Evolutionary conservation across 208 protist genomes (phyloP).

Genomic region (Trypanosoma brucei): DNA sequence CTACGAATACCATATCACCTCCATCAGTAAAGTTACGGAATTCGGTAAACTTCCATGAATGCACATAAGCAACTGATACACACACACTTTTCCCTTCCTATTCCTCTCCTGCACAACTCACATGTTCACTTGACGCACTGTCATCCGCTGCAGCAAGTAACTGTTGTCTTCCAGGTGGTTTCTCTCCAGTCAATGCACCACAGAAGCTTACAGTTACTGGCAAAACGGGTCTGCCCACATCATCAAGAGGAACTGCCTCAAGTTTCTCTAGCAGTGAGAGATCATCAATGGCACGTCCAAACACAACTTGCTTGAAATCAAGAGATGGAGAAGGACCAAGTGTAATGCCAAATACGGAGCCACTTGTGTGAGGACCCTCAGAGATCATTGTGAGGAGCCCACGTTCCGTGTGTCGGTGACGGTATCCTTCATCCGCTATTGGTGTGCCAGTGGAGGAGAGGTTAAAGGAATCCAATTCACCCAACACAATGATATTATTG

Average conservation of each 20-base stretch:
- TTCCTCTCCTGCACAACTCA: background rate
- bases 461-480: conserved; percentile 32
- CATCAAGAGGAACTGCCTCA: conserved; percentile 60
- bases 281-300: conserved; percentile 89
- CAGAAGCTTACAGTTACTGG: conserved; percentile 66
- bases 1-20: too few relatives aligned
- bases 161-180: conserved; percentile 18
- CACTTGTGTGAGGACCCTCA: conserved; percentile 62
- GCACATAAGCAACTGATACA: too few relatives aligned
- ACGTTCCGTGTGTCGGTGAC: conserved; percentile 69
- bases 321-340: conserved; percentile 50
- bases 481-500: conserved; percentile 54
- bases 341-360: conserved; percentile 76
- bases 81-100: too few relatives aligned
- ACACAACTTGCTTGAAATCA: conserved; percentile 94
- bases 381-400: conserved; percentile 89
- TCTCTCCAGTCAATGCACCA: conserved; percentile 61
- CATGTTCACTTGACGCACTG: background rate
- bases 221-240: conserved; percentile 45
- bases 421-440: conserved; percentile 87
- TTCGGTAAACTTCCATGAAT: too few relatives aligned
- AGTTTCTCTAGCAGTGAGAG: conserved; percentile 64
- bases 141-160: background rate
- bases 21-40: too few relatives aligned
- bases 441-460: conserved; percentile 22